Conservation (phyloP, 1,284 basidiomycete genomes). For the Lignosus rhinocerotis region DNA sequence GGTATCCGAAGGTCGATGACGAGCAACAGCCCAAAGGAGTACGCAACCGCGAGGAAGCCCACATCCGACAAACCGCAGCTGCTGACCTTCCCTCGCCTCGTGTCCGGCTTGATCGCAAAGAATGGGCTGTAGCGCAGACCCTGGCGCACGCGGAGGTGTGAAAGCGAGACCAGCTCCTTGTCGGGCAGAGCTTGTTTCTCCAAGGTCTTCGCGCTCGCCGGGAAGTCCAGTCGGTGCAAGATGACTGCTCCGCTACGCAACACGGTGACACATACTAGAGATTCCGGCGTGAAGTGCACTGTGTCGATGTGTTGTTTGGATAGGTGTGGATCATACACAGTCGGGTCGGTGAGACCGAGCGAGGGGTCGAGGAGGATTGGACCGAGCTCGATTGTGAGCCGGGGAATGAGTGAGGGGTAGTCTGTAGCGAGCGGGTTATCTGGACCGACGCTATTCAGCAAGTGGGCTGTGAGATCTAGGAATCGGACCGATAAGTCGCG, state of each 20-base stretch:
- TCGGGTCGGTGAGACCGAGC: constrained; percentile 36
- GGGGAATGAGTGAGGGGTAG: constrained; percentile 62
- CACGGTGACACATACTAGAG: constrained; percentile 66
- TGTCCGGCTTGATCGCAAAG: constrained; percentile 55
- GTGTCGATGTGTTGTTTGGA: constrained; percentile 45
- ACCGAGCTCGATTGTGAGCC: constrained; percentile 63
- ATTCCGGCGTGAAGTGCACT: constrained; percentile 61
- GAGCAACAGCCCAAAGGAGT: constrained; percentile 56
- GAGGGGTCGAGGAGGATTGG: constrained; percentile 48
- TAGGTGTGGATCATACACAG: constrained; percentile 16
- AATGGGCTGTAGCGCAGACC: constrained; percentile 59
- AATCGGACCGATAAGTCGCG: constrained; percentile 67
- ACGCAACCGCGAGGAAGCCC: constrained; percentile 79
- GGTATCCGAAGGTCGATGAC: constrained; percentile 77
- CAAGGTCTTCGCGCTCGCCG: constrained; percentile 22
- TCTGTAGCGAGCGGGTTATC: constrained; percentile 47
- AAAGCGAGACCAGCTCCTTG: constrained; percentile 49
- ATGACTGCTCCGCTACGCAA: constrained; percentile 69
- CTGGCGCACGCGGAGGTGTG: constrained; percentile 40
- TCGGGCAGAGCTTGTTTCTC: constrained; percentile 35
- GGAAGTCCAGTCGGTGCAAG: constrained; percentile 54
- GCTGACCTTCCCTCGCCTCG: constrained; percentile 44
- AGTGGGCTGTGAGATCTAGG: constrained; percentile 68
- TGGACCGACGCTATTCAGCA: constrained; percentile 51
- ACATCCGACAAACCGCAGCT: constrained; percentile 64